Conservation (phyloP, 2,329 filamentous ascomycete species). For the Fusarium camptoceras region DNA sequence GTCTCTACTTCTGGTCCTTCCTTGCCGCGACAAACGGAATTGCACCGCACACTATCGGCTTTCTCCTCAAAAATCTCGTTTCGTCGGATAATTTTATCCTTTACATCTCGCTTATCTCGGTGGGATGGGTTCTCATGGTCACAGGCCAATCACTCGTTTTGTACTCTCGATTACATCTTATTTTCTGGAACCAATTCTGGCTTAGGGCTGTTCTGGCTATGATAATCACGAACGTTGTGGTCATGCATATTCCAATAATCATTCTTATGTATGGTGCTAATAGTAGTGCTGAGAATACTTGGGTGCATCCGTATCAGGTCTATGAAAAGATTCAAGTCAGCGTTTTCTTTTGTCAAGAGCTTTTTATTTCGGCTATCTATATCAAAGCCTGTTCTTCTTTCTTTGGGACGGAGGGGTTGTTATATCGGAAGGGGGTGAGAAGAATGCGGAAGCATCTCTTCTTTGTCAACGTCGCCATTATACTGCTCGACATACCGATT, state of each 20-base stretch:
- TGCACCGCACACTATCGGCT: constrained; percentile 55
- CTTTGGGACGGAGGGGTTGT: constrained; percentile 12
- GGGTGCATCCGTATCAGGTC: constrained; percentile 54
- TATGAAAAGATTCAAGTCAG: constrained; percentile 67
- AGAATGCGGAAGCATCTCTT: constrained; percentile 52
- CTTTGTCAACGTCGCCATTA: constrained; percentile 56
- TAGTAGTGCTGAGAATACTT: constrained; percentile 41
- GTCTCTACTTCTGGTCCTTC: constrained; percentile 56
- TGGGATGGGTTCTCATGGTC: constrained; percentile 61
- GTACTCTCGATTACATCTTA: constrained; percentile 71
- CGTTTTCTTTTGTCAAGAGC: constrained; percentile 66
- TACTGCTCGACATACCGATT: constrained; percentile 53
- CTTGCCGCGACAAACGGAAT: constrained; percentile 51
- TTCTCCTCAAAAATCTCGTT: constrained; percentile 56
- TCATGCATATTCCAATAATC: constrained; percentile 65
- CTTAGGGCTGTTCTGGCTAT: constrained; percentile 65
- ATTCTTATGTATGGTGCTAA: constrained; percentile 68
- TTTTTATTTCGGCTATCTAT: constrained; percentile 64
- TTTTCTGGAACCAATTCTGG: constrained; percentile 61
- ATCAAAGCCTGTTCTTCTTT: constrained; percentile 48
- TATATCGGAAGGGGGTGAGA: not conserved
- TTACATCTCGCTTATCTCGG: constrained; percentile 45
- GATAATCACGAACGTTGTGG: constrained; percentile 64
- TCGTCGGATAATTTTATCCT: constrained; percentile 23
- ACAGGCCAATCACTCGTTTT: constrained; percentile 71